Evolutionary conservation across 257 asterid genomes (phyloP).

Genomic region (Anisodus tanguticus): DNA sequence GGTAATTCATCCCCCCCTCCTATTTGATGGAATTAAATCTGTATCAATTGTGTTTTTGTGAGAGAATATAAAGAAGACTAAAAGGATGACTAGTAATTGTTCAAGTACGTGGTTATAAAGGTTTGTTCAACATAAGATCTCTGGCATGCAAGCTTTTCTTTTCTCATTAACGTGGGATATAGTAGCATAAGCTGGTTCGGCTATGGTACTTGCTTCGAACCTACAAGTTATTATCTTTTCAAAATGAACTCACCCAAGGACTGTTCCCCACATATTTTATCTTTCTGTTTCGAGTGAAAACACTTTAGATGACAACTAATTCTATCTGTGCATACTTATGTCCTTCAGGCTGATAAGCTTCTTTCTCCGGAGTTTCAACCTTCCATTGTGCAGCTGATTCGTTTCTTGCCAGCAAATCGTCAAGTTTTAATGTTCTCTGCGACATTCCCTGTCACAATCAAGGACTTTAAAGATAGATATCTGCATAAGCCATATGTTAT

Average conservation of each 20-base stretch:
- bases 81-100: neutral
- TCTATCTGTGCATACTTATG: slow-evolving; percentile 31
- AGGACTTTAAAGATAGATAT: slow-evolving; percentile 82
- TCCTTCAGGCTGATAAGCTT: slow-evolving; percentile 92
- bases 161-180: neutral
- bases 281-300: slow-evolving; percentile 7
- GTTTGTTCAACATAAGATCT: neutral
- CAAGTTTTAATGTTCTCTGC: slow-evolving; percentile 94
- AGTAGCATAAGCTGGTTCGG: neutral
- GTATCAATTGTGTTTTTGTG: neutral
- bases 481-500: slow-evolving; percentile 73
- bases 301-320: neutral
- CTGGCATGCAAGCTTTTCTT: neutral
- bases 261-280: neutral
- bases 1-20: slow-evolving; percentile 39
- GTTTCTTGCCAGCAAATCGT: slow-evolving; percentile 72
- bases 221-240: neutral
- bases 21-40: neutral
- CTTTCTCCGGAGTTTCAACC: slow-evolving; percentile 95
- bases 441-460: slow-evolving; percentile 88
- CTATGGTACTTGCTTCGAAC: neutral
- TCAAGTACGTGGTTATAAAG: neutral
- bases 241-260: neutral
- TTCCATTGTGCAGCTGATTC: slow-evolving; percentile 77
- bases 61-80: slow-evolving; percentile 8